Evolutionary conservation across 2,329 filamentous ascomycete genomes (phyloP).

Genomic region (Pseudocercospora cruenta): DNA sequence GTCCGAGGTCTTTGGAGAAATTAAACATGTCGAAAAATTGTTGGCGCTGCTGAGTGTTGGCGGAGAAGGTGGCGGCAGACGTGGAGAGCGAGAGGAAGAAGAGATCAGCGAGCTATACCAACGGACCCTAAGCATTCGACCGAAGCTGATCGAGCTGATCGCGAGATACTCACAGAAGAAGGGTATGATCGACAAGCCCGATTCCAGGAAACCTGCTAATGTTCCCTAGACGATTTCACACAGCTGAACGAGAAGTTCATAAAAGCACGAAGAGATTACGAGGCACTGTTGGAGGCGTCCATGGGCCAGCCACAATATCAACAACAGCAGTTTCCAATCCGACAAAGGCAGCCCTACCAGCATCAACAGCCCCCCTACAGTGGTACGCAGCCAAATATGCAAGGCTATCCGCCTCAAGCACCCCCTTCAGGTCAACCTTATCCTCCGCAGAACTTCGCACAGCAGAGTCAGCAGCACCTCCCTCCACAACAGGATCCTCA

Average conservation of each 20-base stretch:
- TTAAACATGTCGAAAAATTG: constrained; percentile 78
- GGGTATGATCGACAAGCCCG: constrained; percentile 57
- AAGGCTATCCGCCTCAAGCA: constrained; percentile 39
- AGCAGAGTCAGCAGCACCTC: constrained; percentile 33
- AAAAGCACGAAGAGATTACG: constrained; percentile 95
- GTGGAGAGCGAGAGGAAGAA: constrained; percentile 74
- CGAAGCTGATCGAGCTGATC: constrained; percentile 96
- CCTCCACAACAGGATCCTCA: constrained; percentile 40
- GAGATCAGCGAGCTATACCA: constrained; percentile 92
- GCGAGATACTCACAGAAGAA: constrained; percentile 99
- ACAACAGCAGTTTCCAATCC: constrained; percentile 46
- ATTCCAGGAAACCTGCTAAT: not conserved
- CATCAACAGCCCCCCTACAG: constrained; percentile 35
- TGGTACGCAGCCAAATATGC: constrained; percentile 41
- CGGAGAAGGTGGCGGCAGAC: constrained; percentile 58
- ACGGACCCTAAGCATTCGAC: constrained; percentile 88
- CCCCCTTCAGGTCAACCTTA: constrained; percentile 35
- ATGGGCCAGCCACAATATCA: constrained; percentile 82
- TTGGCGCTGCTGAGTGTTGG: constrained; percentile 89
- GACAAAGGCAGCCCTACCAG: constrained; percentile 32
- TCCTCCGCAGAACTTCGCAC: constrained; percentile 38
- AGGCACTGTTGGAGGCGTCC: constrained; percentile 90
- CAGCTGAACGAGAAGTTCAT: constrained; percentile 99
- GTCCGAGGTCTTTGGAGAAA: constrained; percentile 74
- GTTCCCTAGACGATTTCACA: constrained; percentile 82